These are phyloP conservation scores for Russula sp. DNA, from an alignment of 768 basidiomycete species.

Conservation along the genomic window DNA sequence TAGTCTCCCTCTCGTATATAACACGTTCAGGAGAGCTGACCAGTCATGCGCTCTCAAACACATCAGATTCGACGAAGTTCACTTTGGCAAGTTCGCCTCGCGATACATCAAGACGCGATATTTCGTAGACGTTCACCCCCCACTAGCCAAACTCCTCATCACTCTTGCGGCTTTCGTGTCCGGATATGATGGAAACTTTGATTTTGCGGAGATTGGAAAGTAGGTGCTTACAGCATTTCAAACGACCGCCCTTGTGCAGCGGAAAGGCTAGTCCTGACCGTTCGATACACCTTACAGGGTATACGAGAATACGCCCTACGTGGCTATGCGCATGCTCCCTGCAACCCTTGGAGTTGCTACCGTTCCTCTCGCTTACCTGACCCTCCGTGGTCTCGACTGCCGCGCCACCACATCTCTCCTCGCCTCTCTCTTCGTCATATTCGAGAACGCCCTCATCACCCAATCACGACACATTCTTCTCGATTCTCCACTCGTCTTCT, in stretches of 20 bases:
- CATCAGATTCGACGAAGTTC: slow-evolving; percentile 91
- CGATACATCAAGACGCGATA: slow-evolving; percentile 91
- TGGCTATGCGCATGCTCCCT: slow-evolving; percentile 96
- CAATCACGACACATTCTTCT: slow-evolving; percentile 96
- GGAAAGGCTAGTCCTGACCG: background rate
- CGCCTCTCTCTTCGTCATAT: slow-evolving; percentile 84
- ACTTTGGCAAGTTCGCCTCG: slow-evolving; percentile 94
- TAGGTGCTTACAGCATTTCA: slow-evolving; percentile 33
- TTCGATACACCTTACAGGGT: slow-evolving; percentile 38
- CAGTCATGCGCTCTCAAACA: background rate
- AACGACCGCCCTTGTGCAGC: background rate
- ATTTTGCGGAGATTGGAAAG: slow-evolving; percentile 98
- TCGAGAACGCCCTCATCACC: slow-evolving; percentile 94
- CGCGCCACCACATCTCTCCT: slow-evolving; percentile 89
- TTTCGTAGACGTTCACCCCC: slow-evolving; percentile 95
- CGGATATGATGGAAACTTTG: slow-evolving; percentile 89
- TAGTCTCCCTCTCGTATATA: slow-evolving; percentile 21
- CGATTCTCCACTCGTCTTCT: slow-evolving; percentile 97
- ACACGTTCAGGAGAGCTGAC: background rate
- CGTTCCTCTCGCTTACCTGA: slow-evolving; percentile 86
- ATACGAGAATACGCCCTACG: slow-evolving; percentile 86
- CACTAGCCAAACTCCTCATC: slow-evolving; percentile 91
- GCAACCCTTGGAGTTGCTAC: slow-evolving; percentile 84
- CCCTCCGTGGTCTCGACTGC: slow-evolving; percentile 87
- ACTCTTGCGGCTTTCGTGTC: slow-evolving; percentile 82